phyloP scores from a whole-genome alignment of 2,329 filamentous ascomycete species.

The Claviceps quebecensis region DNA sequence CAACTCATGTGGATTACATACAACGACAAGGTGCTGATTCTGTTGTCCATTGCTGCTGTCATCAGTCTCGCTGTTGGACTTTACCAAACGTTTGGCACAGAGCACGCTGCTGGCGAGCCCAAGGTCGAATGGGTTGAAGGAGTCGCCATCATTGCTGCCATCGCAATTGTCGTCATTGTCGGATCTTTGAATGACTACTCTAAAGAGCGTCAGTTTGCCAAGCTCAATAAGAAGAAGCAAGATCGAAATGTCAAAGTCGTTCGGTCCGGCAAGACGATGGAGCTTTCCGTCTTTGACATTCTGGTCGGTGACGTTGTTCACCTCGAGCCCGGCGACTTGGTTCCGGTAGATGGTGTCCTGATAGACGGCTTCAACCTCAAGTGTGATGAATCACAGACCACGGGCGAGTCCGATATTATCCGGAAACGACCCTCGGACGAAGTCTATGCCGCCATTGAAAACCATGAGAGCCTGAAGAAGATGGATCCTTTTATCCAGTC shows the following conservation, averaged over 20 bases:
- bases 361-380: slow-evolving; percentile 62
- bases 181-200: slow-evolving; percentile 69
- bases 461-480: slow-evolving; percentile 51
- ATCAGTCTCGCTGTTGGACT: slow-evolving; percentile 62
- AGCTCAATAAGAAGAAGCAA: slow-evolving; percentile 66
- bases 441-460: slow-evolving; percentile 55
- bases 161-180: slow-evolving; percentile 62
- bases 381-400: slow-evolving; percentile 65
- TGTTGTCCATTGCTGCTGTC: slow-evolving; percentile 55
- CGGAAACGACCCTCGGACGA: slow-evolving; percentile 54
- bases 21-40: slow-evolving; percentile 67
- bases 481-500: slow-evolving; percentile 79
- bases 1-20: slow-evolving; percentile 71
- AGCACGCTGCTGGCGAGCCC: slow-evolving; percentile 35
- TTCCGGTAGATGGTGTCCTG: slow-evolving; percentile 60
- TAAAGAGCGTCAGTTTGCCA: slow-evolving; percentile 68
- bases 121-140: slow-evolving; percentile 69
- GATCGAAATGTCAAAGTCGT: slow-evolving; percentile 59
- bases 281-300: slow-evolving; percentile 56
- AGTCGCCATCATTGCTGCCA: slow-evolving; percentile 69
- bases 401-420: slow-evolving; percentile 65
- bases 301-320: slow-evolving; percentile 57
- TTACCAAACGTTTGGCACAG: slow-evolving; percentile 56
- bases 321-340: slow-evolving; percentile 61
- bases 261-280: slow-evolving; percentile 54